A percentile compares a stretch with the other conserved stretches of the same genome.
These are phyloP conservation scores for Miscanthus lutarioriparius DNA, from an alignment of 176 grass and related monocot species.

Conservation along the genomic window DNA sequence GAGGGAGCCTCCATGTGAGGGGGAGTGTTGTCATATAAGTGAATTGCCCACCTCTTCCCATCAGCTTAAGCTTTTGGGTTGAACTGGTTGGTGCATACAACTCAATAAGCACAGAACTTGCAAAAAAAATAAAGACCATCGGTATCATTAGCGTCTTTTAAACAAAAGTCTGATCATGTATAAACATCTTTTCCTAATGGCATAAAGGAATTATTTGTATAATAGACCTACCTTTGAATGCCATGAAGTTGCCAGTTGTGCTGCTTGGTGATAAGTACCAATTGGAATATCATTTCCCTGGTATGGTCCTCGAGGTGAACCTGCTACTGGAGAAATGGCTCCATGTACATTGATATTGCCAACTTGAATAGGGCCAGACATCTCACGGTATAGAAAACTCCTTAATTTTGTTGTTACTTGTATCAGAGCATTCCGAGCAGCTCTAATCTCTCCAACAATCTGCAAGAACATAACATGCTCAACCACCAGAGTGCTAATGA, in stretches of 20 bases:
- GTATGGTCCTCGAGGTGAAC: slow-evolving; percentile 53
- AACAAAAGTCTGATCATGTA: background rate
- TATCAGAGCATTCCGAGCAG: slow-evolving; percentile 86
- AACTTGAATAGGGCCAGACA: slow-evolving; percentile 54
- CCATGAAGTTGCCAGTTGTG: slow-evolving; percentile 49
- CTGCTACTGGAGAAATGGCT: slow-evolving; percentile 58
- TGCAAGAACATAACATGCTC: slow-evolving; percentile 32
- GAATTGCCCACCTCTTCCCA: too few relatives aligned
- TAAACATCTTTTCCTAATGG: background rate
- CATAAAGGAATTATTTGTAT: background rate
- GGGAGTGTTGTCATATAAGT: too few relatives aligned
- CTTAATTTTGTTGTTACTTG: slow-evolving; percentile 80
- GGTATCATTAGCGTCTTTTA: slow-evolving; percentile 11
- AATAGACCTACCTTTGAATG: slow-evolving; percentile 65
- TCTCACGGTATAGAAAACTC: slow-evolving; percentile 75
- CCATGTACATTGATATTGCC: slow-evolving; percentile 51
- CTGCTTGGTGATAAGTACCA: slow-evolving; percentile 51
- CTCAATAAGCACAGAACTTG: background rate
- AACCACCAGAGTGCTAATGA: background rate
- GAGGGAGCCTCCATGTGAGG: too few relatives aligned
- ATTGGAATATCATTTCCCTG: slow-evolving; percentile 58
- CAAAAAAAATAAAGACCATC: background rate
- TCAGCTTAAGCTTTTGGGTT: too few relatives aligned
- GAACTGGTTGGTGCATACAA: too few relatives aligned
- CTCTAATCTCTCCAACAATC: slow-evolving; percentile 99